Base-by-base conservation (phyloP, 495 filamentous ascomycete species). In the Xylaria intraflava region DNA sequence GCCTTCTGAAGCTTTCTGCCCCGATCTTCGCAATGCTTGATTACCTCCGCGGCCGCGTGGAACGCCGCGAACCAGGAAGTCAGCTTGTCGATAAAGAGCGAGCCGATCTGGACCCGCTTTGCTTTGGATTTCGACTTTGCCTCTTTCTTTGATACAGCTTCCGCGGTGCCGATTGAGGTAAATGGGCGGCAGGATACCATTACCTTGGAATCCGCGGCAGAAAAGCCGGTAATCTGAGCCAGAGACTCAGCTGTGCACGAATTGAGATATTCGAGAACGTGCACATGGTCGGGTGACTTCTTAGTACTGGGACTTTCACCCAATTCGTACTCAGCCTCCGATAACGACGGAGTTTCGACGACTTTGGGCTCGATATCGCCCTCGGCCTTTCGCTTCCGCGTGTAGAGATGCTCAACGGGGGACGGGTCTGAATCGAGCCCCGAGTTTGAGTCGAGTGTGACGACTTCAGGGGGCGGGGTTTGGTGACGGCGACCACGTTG, bases 241-340 rank as follows among this genome's bases (percentile, higher is more conserved):
- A 98, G 77, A 42, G 88, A 84, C 23, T 83, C 75, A 14, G 74
- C 69, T 2, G 79, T 77, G 68, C 88, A 93, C 0, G 76, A 83
- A 63, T 98, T 97, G 69, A 98, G 82, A 65, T 89, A 95, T 0
- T 81, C 76, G 16, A 97, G 71, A 1, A 96, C 81, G 44, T 79
- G 38, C 1, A 40, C 29, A 5, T 49, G 38, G 10, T 46, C 27
- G 14, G 46, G 16, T 12, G 40, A 45, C 23, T 44, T 30, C 2
- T 40, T 14, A 50, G 26, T 39, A 31, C 89, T 83, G 0, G 85
- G 85, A 49, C 87, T 76, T 4, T 80, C 52, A 44, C 59, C 51
- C 61, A 62, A 20, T 72, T 71, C 38, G 74, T 69, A 12, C 59
- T 60, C 26, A 57, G 44, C 3, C 3, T 69, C 64, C 11, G 76